phyloP scores from a whole-genome alignment of 2,329 filamentous ascomycete genomes.

The Phaeosphaeria sp. region DNA sequence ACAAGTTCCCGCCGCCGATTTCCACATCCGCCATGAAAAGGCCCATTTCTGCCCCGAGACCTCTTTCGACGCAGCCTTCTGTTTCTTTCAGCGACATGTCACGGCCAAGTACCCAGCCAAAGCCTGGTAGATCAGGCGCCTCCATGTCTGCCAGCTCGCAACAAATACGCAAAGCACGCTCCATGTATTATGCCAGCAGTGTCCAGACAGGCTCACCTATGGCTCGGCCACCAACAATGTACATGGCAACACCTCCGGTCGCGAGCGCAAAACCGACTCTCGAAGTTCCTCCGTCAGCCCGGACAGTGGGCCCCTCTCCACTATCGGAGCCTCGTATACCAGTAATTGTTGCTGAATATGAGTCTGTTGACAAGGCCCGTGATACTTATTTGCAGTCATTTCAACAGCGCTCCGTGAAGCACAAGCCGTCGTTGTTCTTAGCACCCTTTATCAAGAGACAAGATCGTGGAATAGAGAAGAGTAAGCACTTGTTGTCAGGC shows the following conservation, averaged over 20 bases:
- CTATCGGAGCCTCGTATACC: constrained; percentile 31
- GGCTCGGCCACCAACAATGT: constrained; percentile 40
- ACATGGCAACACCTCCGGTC: constrained; percentile 34
- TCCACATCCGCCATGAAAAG: constrained; percentile 15
- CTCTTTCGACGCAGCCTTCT: constrained; percentile 28
- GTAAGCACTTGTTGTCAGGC: constrained; percentile 21
- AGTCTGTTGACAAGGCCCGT: constrained; percentile 42
- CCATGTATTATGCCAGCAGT: constrained; percentile 49
- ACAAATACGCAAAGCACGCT: constrained; percentile 46
- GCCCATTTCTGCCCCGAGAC: constrained; percentile 12
- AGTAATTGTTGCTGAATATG: constrained; percentile 29
- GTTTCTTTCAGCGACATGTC: constrained; percentile 29
- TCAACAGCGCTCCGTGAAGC: constrained; percentile 49
- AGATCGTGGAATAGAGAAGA: constrained; percentile 32
- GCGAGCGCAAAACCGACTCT: constrained; percentile 7
- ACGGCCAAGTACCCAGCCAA: constrained; percentile 35
- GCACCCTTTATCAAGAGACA: constrained; percentile 53
- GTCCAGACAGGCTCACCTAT: constrained; percentile 47
- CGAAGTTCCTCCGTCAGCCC: constrained; percentile 6
- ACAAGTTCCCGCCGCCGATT: constrained; percentile 31
- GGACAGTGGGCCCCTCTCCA: constrained; percentile 22
- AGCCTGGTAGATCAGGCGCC: constrained; percentile 26
- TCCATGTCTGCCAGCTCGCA: constrained; percentile 39
- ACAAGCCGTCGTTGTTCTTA: constrained; percentile 53
- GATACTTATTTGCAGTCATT: constrained; percentile 52